Base-by-base conservation (phyloP, 2,329 filamentous ascomycete species). In the Elsinoe batatas region DNA sequence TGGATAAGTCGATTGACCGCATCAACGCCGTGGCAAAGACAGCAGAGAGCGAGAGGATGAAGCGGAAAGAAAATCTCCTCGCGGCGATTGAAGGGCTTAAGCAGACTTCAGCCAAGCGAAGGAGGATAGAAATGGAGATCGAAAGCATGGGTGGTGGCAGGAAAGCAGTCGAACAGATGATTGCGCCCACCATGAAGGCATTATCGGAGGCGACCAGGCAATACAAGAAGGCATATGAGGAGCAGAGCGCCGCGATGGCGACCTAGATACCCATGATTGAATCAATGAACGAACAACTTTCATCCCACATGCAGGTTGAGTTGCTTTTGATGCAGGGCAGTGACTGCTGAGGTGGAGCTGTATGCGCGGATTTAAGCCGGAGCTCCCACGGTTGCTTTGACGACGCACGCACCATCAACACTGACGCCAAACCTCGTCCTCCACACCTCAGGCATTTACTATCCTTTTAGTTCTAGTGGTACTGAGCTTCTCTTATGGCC, bases 1-100 rank as follows among this genome's bases (percentile, higher is more conserved):
- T 98, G 12, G 80, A 82, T 58, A 82, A 85, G 58, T 91, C 89
- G 0, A 76, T 84, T 56, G 81, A 85, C 58, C 82, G 93, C 22
- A 91, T 97, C 68, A 80, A 86, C 57, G 83, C 85, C 13, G 87
- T 96, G 1, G 87, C 86, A 0, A 79, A 82, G 12, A 84, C 88
- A 63, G 93, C 93, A 0, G 91, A 96, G 65, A 75, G 75, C 55
- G 86, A 88, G 59, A 79, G 88, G 30, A 76, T 83, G 53, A 76
- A 78, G n/a, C 76, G 82, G 54, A 80, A 94, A 13, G 79, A 82
- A 40, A 77, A 75, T 53, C 74, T 83, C 58, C 88, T 85, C 70
- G 78, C 80, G 60, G 83, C 90, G 63, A 85, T 88, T 13, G 78
- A 84, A 53, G 81, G 85, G 56, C 76, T 87, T 57, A 85, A 83